Evolutionary conservation across 192 early-diverging fungal species (phyloP), one percentile per base, ranked within the genome.

Genomic region (Umbelopsis sp.): DNA sequence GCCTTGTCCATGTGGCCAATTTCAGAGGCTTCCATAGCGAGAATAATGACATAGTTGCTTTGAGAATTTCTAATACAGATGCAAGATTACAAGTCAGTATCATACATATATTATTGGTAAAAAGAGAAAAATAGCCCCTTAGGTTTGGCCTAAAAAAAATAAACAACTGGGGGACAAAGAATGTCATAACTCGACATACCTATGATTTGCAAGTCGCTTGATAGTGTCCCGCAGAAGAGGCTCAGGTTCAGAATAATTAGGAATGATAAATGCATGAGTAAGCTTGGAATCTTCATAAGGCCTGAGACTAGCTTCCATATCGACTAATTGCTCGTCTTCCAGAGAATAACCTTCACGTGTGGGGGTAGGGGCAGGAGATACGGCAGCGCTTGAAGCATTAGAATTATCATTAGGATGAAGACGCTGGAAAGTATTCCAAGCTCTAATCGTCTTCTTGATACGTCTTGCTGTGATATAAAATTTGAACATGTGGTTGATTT

Each of bases 1-100:
- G 91, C 89, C 73, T 93, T 93, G 29, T 67, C 62, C 21, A 45
- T 73, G 62, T 83, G 65, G 25, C 86, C 88, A n/a, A 70, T 7
- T 71, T 93, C 91, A 43, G 81, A 81, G 32, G 84, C 89, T 77
- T 93, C 91, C 91, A 93, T 93, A 22, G 91, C 91, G 10, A 93
- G 77, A 65, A 91, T 86, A 50, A 92, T 80, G 72, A 86, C 73
- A 76, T 87, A 83, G 52, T 84, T 80, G 66, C 67, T 81, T 68
- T 69, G 74, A 31, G 84, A 77, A 65, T 82, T 83, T 43, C 82
- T 80, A 72, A 21, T 21, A 54, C 16, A 66, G n/a, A 25, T 31
- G 54, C 21, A 17, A 14, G 54, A 6, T 9, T 26, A 22, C 34
- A n/a, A n/a, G 38, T 59, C 59, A 45, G 16, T 49, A 36, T 29